Evolutionary conservation across 306 rosid species (phyloP), one percentile per base, ranked within the genome.

Genomic region (Nissolia schottii): DNA sequence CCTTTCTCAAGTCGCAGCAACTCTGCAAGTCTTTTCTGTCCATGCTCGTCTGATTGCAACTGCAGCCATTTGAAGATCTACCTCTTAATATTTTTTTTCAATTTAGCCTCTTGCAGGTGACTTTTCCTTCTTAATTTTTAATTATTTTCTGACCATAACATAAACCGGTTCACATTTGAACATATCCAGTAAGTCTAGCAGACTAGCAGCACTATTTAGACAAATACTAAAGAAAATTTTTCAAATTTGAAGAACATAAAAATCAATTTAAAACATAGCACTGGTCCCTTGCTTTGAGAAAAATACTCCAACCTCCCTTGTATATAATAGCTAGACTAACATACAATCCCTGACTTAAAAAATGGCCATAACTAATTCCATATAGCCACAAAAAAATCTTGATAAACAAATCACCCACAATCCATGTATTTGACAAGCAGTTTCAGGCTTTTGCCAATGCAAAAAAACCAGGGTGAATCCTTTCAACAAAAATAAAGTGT

Each of bases 21-120:
- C 75, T 87, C 87, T 15, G 84, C 76, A 38, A 86, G 70, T 74
- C 84, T 89, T 67, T n/a, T 74, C 78, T 53, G 85, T 53, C 90
- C 87, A 90, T 11, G 85, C 90, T 58, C 87, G 82, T 24, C 84
- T 89, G 75, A 92, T 83, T 6, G 96, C 96, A 54, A 89, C 87
- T 45, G 89, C 87, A 32, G 92, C 90, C 92, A 89, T 87, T 77
- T 87, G 87, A 3, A 81, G 82, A 73, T 89, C 92, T 22, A 85
- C 85, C 68, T 81, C 80, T 83, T 55, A 28, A 83, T 81, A 25
- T 59, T 67, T 75, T 85, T 89, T 79, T 82, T 89, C 78, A 75
- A 84, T 29, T 84, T 83, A 46, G 92, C 90, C 84, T 87, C 96
- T 76, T 83, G 92, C 75, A 85, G 13, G 71, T 81, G 77, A 81